phyloP scores from a whole-genome alignment of 208 protist species.

The Crithidia sp. region DNA sequence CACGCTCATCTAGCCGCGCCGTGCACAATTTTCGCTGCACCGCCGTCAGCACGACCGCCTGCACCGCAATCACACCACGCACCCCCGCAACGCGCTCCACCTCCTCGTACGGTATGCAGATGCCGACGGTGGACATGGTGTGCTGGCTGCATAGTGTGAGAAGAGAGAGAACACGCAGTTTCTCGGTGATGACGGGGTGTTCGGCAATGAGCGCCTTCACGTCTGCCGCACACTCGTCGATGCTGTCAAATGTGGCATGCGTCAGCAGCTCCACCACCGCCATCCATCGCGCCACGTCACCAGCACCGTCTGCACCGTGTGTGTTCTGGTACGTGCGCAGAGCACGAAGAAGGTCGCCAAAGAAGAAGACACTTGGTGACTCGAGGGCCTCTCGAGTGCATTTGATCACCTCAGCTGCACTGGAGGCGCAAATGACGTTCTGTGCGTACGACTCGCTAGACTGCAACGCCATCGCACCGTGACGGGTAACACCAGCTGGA shows the following conservation, averaged over 20 bases:
- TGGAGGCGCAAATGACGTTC: conserved; percentile 14
- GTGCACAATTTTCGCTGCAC: conserved; percentile 48
- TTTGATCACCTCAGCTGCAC: conserved; percentile 6
- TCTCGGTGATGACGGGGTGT: conserved; percentile 25
- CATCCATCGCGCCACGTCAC: conserved; percentile 4
- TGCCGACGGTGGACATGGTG: conserved; percentile 4
- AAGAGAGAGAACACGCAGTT: conserved; percentile 54
- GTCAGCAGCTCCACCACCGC: conserved; percentile 30
- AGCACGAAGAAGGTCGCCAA: conserved; percentile 38
- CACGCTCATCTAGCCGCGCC: conserved; percentile 52
- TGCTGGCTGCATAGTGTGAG: conserved; percentile 36
- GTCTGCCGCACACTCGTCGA: conserved; percentile 5
- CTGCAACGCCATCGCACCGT: no score
- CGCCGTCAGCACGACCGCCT: conserved; percentile 52
- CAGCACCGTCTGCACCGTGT: neutral
- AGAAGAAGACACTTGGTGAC: conserved; percentile 55
- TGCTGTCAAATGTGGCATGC: conserved; percentile 7
- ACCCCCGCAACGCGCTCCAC: conserved; percentile 31
- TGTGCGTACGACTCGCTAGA: conserved; percentile 9
- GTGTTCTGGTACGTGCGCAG: conserved; percentile 4
- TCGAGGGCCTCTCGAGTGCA: conserved; percentile 33
- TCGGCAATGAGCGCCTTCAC: conserved; percentile 26
- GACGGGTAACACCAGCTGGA: no score
- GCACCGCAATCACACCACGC: conserved; percentile 25
- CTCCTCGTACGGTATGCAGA: conserved; percentile 35